These are phyloP conservation scores for Tuber borchii DNA, from an alignment of 495 filamentous ascomycete species.

Conservation along the genomic window DNA sequence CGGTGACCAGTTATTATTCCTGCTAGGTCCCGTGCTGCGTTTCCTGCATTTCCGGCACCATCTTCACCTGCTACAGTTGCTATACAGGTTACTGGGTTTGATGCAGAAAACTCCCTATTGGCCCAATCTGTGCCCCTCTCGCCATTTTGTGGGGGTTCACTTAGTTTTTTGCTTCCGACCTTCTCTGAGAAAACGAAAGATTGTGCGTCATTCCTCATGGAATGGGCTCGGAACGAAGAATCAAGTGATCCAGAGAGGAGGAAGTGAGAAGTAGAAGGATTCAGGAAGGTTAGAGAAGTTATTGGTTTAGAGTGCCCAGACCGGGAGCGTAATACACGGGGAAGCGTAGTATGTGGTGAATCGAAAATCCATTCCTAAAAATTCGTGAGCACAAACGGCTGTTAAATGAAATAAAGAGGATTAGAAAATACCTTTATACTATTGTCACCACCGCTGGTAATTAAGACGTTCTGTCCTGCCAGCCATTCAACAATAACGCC, in stretches of 20 bases:
- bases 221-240: conserved; percentile 89
- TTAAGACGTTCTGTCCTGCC: conserved; percentile 78
- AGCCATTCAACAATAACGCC: conserved; percentile 79
- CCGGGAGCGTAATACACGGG: conserved; percentile 72
- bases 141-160: conserved; percentile 64
- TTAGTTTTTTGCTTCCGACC: conserved; percentile 63
- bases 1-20: conserved; percentile 92
- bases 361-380: conserved; percentile 41
- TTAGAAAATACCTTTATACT: conserved; percentile 55
- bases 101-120: conserved; percentile 63
- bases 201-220: conserved; percentile 87
- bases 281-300: conserved; percentile 67
- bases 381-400: neutral
- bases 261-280: conserved; percentile 84
- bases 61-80: conserved; percentile 87
- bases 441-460: conserved; percentile 88
- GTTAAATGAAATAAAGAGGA: neutral
- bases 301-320: conserved; percentile 83
- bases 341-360: conserved; percentile 54
- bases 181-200: conserved; percentile 91
- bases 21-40: conserved; percentile 82
- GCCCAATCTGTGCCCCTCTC: conserved; percentile 47
- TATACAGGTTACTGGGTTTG: conserved; percentile 80
- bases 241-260: conserved; percentile 81
- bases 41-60: conserved; percentile 57